Conservation (phyloP, 805 yeast genomes). For the Ogataea polymorpha region DNA sequence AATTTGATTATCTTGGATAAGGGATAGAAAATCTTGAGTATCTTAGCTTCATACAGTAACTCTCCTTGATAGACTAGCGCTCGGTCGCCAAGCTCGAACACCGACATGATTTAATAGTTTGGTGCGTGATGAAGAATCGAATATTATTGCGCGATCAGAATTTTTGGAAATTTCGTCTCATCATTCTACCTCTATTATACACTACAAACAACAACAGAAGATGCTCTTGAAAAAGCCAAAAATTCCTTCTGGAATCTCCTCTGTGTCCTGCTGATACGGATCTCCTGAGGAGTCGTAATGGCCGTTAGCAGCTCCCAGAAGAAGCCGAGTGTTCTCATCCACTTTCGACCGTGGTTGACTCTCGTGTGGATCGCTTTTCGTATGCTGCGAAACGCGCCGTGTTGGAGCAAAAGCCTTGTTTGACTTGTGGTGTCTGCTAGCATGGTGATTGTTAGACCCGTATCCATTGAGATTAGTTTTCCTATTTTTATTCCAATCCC, state of each 20-base stretch:
- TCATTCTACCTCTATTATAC: conserved; percentile 8
- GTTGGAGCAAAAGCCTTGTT: conserved; percentile 15
- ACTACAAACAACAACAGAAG: conserved; percentile 24
- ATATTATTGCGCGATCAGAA: conserved; percentile 5
- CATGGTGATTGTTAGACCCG: conserved; percentile 42
- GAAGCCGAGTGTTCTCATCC: conserved; percentile 19
- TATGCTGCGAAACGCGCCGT: conserved; percentile 25
- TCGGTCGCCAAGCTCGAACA: conserved; percentile 23
- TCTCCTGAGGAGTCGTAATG: conserved; percentile 12
- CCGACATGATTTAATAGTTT: conserved; percentile 8
- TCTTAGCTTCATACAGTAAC: conserved; percentile 81
- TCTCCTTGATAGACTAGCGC: conserved; percentile 91
- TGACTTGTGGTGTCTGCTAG: conserved; percentile 21
- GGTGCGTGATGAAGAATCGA: too few species aligned
- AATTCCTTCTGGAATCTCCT: conserved; percentile 14
- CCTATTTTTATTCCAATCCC: conserved; percentile 74
- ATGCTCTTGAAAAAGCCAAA: conserved; percentile 18
- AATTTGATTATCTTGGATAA: conserved; percentile 37
- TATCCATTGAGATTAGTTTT: conserved; percentile 81
- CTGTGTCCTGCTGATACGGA: conserved; percentile 9
- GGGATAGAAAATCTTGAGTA: conserved; percentile 61
- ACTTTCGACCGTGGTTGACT: conserved; percentile 13
- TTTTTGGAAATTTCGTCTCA: conserved; percentile 3
- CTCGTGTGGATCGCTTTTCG: conserved; percentile 18
- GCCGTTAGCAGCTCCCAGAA: conserved; percentile 10